Evolutionary conservation across 768 basidiomycete genomes (phyloP).

Genomic region (Tulasnella sp.): DNA sequence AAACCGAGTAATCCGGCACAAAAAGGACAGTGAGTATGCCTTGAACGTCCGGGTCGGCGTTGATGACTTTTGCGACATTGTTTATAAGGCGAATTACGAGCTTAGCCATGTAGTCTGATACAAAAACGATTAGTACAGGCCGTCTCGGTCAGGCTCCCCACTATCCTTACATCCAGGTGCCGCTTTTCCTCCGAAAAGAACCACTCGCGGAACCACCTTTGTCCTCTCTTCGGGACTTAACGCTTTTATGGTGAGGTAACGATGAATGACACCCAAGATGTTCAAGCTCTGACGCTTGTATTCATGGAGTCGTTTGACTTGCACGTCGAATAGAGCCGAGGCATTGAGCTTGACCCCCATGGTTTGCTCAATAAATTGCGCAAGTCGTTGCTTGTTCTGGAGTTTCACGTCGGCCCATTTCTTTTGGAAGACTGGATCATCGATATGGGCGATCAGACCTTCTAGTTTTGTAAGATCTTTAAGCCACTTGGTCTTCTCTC

Average conservation of each 20-base stretch:
- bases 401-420: conserved; percentile 84
- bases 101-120: conserved; percentile 83
- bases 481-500: conserved; percentile 76
- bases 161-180: conserved; percentile 74
- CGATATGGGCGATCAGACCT: conserved; percentile 65
- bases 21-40: conserved; percentile 87
- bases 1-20: conserved; percentile 88
- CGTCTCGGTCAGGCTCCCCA: conserved; percentile 24
- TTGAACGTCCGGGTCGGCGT: conserved; percentile 78
- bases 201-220: conserved; percentile 77
- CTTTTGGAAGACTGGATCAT: conserved; percentile 69
- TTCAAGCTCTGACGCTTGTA: conserved; percentile 96
- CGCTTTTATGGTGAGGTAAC: conserved; percentile 76
- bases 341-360: conserved; percentile 71
- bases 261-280: conserved; percentile 83
- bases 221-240: conserved; percentile 75
- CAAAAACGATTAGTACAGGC: conserved; percentile 28
- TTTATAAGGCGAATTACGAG: conserved; percentile 91
- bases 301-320: conserved; percentile 83
- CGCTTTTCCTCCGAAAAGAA: conserved; percentile 98
- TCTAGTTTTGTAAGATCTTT: conserved; percentile 77
- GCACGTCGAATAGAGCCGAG: conserved; percentile 83
- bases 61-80: conserved; percentile 78
- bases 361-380: conserved; percentile 64
- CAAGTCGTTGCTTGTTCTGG: conserved; percentile 85